A percentile compares a stretch with the other conserved stretches of the same genome.
Evolutionary conservation across 2,329 filamentous ascomycete species (phyloP).

Genomic region (Xylariaceae sp.): DNA sequence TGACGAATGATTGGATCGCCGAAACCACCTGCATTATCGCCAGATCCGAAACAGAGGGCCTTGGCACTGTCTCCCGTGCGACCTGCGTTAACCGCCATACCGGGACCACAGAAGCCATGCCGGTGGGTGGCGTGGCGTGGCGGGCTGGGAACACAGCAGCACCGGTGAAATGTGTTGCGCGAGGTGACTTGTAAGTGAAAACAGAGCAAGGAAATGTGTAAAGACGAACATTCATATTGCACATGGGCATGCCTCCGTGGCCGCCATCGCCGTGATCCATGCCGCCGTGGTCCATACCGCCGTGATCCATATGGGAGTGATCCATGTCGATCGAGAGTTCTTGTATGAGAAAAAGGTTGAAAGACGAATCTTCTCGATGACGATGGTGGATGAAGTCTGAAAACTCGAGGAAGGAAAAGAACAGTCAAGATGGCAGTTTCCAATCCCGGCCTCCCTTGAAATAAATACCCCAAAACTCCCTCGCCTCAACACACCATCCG

Average conservation of each 20-base stretch:
- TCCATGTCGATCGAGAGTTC: constrained; percentile 27
- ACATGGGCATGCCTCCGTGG: constrained; percentile 43
- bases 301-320: constrained; percentile 44
- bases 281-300: constrained; percentile 50
- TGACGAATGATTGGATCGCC: background rate
- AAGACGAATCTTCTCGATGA: too few relatives aligned
- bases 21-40: background rate
- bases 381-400: background rate
- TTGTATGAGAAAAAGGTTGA: background rate
- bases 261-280: constrained; percentile 47
- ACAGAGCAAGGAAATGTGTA: background rate
- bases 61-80: background rate
- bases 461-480: background rate
- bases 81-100: background rate
- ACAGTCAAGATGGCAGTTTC: too few relatives aligned
- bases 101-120: too few relatives aligned
- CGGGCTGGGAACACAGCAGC: background rate
- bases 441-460: background rate
- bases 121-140: too few relatives aligned
- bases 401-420: too few relatives aligned
- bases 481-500: background rate
- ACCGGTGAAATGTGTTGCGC: background rate
- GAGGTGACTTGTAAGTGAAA: background rate
- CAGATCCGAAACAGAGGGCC: background rate
- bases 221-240: constrained; percentile 79